Conservation (phyloP, 164 flowering plant genomes). For the Brasenia schreberi region DNA sequence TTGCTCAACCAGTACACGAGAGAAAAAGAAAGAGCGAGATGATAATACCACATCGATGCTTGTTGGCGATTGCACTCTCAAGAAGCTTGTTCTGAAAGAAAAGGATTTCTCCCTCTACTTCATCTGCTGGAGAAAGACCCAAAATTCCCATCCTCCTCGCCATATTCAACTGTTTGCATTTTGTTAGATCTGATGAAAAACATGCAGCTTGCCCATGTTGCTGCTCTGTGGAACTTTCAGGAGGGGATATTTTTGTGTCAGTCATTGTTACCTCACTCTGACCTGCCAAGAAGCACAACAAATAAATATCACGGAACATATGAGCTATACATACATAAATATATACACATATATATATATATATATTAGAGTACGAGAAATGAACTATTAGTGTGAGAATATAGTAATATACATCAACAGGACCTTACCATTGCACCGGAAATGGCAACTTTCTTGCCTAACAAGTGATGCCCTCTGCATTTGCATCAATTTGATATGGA, state of each 20-base stretch:
- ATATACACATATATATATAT: not conserved
- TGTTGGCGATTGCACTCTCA: slow-evolving; percentile 37
- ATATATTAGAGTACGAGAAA: not conserved
- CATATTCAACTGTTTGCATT: slow-evolving; percentile 30
- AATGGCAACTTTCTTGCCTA: slow-evolving; percentile 7
- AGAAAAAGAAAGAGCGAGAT: not conserved
- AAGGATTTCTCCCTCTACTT: slow-evolving; percentile 81
- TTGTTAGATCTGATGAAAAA: slow-evolving; percentile 12
- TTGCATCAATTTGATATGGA: slow-evolving; percentile 29
- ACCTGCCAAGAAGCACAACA: slow-evolving; percentile 22
- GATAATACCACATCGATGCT: slow-evolving; percentile 31
- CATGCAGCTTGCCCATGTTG: slow-evolving; percentile 10
- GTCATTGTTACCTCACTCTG: slow-evolving; percentile 13
- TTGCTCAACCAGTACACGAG: slow-evolving; percentile 7
- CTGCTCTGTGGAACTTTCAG: slow-evolving; percentile 22
- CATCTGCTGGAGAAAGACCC: slow-evolving; percentile 62
- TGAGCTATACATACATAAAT: too few species aligned
- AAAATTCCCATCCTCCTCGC: slow-evolving; percentile 37
- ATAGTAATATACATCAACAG: not conserved
- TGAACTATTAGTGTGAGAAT: not conserved
- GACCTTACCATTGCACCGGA: slow-evolving; percentile 21
- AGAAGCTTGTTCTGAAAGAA: slow-evolving; percentile 64
- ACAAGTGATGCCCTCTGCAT: slow-evolving; percentile 14
- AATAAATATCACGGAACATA: too few species aligned
- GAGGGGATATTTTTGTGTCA: slow-evolving; percentile 2